Evolutionary conservation across 2,329 filamentous ascomycete species (phyloP), one percentile per base, ranked within the genome.

Genomic region (Alternaria tenuissima): DNA sequence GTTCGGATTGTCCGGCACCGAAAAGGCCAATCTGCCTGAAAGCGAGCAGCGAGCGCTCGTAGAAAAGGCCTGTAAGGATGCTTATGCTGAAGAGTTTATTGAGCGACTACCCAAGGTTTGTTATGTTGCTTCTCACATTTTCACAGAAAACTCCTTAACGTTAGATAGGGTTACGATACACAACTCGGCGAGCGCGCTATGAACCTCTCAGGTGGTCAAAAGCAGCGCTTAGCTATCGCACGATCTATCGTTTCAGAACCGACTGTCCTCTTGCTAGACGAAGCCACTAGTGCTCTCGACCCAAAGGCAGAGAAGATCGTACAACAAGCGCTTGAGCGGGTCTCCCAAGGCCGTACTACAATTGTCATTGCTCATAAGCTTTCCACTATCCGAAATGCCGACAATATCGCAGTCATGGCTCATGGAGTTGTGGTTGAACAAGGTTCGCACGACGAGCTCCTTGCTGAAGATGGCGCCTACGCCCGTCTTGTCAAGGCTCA

Each of bases 51-150:
- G 91, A 34, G 86, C 89, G 56, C 82, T 94, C 9, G 86, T 97
- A 20, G 84, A 91, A 49, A 87, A 91, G 44, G 94, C 95, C 12
- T 92, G 94, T 8, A 91, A 88, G 77, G 94, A 91, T 85, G 91
- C 94, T n/a, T 97, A 97, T 70, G 94, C 94, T 1, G 93, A 97
- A 72, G 93, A 96, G 63, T 98, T 98, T 74, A 89, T 98, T 65
- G 85, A 84, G 2, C 80, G 84, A 20, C 85, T 98, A 12, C 73
- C 73, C 7, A 67, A 78, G 63, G 55, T 78, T 72, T 12, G 66
- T 24, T 26, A 6, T 22, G 8, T 8, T 28, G 16, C 11, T 34
- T 77, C 34, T 26, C 20, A 12, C 5, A 16, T 22, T 20, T 26
- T 22, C 5, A 20, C 36, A 7, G 4, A 48, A 3, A 7, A 39